These are phyloP conservation scores for Spergularia bocconei DNA, from an alignment of 148 eudicot species.

Conservation along the genomic window DNA sequence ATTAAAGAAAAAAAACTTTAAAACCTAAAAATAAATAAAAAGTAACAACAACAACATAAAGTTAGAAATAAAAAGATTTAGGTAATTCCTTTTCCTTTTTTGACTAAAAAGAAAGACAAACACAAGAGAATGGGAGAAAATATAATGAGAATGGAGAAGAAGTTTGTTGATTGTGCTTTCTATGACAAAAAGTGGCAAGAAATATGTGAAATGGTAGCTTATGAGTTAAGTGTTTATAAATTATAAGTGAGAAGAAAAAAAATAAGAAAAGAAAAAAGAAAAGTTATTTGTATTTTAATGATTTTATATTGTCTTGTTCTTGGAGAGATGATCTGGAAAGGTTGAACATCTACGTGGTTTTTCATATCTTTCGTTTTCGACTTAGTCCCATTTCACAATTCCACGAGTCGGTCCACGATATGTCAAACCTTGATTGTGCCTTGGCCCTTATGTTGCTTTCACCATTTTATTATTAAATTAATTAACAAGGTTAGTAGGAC, in stretches of 20 bases:
- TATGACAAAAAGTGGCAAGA: slow-evolving; percentile 18
- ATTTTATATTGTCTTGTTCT: slow-evolving; percentile 24
- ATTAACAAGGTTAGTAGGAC: background rate
- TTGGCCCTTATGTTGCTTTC: slow-evolving; percentile 18
- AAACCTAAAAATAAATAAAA: background rate
- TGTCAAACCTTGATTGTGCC: slow-evolving; percentile 14
- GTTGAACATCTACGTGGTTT: slow-evolving; percentile 28
- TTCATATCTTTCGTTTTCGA: slow-evolving; percentile 2
- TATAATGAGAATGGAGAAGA: slow-evolving; percentile 23
- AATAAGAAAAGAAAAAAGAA: background rate
- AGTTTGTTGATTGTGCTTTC: slow-evolving; percentile 26
- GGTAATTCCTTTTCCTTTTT: slow-evolving; percentile 13
- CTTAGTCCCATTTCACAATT: slow-evolving; percentile 7
- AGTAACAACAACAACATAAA: background rate
- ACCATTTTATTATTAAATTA: background rate
- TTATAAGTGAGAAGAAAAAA: background rate
- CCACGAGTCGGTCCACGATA: slow-evolving; percentile 25
- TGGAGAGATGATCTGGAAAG: slow-evolving; percentile 31
- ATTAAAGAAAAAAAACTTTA: background rate
- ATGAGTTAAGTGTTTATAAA: slow-evolving; percentile 18
- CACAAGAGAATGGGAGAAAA: slow-evolving; percentile 18
- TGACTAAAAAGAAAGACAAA: slow-evolving; percentile 20
- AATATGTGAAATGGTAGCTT: slow-evolving; percentile 22
- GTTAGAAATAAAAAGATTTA: slow-evolving; percentile 7
- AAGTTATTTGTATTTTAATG: background rate